phyloP scores from a whole-genome alignment of 257 asterid genomes.

The Euphrasia confusa region DNA sequence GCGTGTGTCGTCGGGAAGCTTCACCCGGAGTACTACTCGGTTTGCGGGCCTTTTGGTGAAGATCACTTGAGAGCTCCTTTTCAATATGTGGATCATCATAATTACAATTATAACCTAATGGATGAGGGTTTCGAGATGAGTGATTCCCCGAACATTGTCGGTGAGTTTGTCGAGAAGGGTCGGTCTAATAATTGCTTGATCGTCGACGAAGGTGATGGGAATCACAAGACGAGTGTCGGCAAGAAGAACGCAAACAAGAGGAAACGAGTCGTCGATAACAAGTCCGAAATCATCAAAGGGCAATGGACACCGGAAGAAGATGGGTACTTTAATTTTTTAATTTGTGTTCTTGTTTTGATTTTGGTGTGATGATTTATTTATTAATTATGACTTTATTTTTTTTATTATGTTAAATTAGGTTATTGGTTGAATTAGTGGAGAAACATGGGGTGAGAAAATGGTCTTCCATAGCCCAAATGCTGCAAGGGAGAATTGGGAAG shows the following conservation, averaged over 20 bases:
- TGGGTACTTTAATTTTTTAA: slow-evolving; percentile 32
- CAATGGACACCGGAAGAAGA: slow-evolving; percentile 64
- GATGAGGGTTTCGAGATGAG: slow-evolving; percentile 4
- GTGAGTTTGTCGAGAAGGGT: slow-evolving; percentile 10
- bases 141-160: slow-evolving; percentile 9
- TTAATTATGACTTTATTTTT: too few relatives aligned
- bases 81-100: slow-evolving; percentile 18
- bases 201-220: not conserved
- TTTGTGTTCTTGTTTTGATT: not conserved
- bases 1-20: slow-evolving; percentile 14
- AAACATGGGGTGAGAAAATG: slow-evolving; percentile 63
- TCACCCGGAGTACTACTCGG: slow-evolving; percentile 18
- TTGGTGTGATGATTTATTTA: not conserved
- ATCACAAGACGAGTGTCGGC: not conserved
- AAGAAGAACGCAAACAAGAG: slow-evolving; percentile 21
- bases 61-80: slow-evolving; percentile 15
- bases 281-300: slow-evolving; percentile 40
- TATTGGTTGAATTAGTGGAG: slow-evolving; percentile 54
- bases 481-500: slow-evolving; percentile 66
- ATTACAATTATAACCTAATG: slow-evolving; percentile 10
- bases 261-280: slow-evolving; percentile 26
- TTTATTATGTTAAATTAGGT: slow-evolving; percentile 25
- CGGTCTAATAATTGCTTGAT: slow-evolving; percentile 5
- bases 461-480: slow-evolving; percentile 63
- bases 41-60: not conserved